Percentiles rank a stretch among this genome's conserved stretches.
These are phyloP conservation scores for Lecanicillium sp. DNA, from an alignment of 2,329 filamentous ascomycete species.

Conservation along the genomic window DNA sequence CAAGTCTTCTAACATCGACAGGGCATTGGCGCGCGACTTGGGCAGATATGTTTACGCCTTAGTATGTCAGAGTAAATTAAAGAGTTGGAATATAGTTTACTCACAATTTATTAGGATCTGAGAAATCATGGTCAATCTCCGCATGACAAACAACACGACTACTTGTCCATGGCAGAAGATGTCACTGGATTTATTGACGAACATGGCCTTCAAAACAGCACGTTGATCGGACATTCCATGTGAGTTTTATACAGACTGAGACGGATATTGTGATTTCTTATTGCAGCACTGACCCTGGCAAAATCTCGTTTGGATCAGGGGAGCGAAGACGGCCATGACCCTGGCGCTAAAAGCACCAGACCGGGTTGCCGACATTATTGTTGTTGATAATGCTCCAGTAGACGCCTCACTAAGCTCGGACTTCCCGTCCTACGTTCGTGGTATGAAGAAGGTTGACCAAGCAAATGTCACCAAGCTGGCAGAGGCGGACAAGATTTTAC, in stretches of 20 bases:
- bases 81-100: slow-evolving; percentile 13
- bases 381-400: slow-evolving; percentile 88
- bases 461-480: slow-evolving; percentile 60
- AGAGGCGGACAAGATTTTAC: slow-evolving; percentile 75
- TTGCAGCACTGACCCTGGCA: not conserved
- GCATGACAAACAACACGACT: slow-evolving; percentile 71
- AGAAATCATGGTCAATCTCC: slow-evolving; percentile 91
- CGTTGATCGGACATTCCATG: slow-evolving; percentile 93
- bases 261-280: too few relatives aligned
- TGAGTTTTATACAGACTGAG: too few relatives aligned
- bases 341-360: slow-evolving; percentile 67
- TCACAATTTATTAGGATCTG: slow-evolving; percentile 58
- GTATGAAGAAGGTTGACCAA: slow-evolving; percentile 75
- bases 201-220: slow-evolving; percentile 63
- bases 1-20: slow-evolving; percentile 30
- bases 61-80: slow-evolving; percentile 46
- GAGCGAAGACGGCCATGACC: slow-evolving; percentile 88
- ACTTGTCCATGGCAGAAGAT: slow-evolving; percentile 74
- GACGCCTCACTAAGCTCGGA: slow-evolving; percentile 68
- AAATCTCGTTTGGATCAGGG: slow-evolving; percentile 42
- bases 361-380: slow-evolving; percentile 63
- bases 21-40: slow-evolving; percentile 74
- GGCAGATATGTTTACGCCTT: slow-evolving; percentile 76
- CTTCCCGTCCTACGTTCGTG: slow-evolving; percentile 75
- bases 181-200: slow-evolving; percentile 70